Percentiles rank a stretch among this genome's conserved stretches.
phyloP scores from a whole-genome alignment of 192 early-diverging fungal species.

The Paraglomus brasilianum region DNA sequence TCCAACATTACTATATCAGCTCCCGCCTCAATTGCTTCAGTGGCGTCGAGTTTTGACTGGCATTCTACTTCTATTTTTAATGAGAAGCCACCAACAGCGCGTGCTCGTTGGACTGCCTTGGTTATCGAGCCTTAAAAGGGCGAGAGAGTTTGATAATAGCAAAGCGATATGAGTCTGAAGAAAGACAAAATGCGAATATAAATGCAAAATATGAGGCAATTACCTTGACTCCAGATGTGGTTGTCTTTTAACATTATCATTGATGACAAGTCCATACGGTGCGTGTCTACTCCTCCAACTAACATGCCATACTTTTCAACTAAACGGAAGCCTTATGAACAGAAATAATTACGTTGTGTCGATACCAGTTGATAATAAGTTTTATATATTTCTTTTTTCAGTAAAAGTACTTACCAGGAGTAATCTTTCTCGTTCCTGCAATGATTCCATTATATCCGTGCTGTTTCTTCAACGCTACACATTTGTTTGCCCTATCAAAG shows the following conservation, averaged over 20 bases:
- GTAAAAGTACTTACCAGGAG: slow-evolving; percentile 64
- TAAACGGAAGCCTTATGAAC: slow-evolving; percentile 77
- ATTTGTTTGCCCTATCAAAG: slow-evolving; percentile 48
- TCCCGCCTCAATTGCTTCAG: slow-evolving; percentile 93
- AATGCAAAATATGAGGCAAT: background rate
- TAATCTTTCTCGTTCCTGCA: slow-evolving; percentile 97
- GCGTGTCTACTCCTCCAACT: slow-evolving; percentile 95
- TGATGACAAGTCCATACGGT: slow-evolving; percentile 93
- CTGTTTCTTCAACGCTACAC: slow-evolving; percentile 63
- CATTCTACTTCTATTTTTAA: slow-evolving; percentile 99
- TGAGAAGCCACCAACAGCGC: slow-evolving; percentile 82
- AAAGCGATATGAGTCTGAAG: background rate
- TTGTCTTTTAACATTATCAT: slow-evolving; percentile 99
- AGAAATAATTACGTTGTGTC: background rate
- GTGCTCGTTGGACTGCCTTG: slow-evolving; percentile 79
- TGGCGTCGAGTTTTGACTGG: slow-evolving; percentile 84
- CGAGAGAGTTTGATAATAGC: background rate
- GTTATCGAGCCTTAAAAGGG: slow-evolving; percentile 78
- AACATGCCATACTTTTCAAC: slow-evolving; percentile 98
- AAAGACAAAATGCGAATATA: background rate
- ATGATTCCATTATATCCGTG: slow-evolving; percentile 80
- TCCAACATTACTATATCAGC: slow-evolving; percentile 99
- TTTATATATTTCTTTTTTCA: background rate
- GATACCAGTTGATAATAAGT: background rate
- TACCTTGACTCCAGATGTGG: slow-evolving; percentile 89